Conservation (phyloP, 78 protist species). For the Dictyostelium citrinum region DNA sequence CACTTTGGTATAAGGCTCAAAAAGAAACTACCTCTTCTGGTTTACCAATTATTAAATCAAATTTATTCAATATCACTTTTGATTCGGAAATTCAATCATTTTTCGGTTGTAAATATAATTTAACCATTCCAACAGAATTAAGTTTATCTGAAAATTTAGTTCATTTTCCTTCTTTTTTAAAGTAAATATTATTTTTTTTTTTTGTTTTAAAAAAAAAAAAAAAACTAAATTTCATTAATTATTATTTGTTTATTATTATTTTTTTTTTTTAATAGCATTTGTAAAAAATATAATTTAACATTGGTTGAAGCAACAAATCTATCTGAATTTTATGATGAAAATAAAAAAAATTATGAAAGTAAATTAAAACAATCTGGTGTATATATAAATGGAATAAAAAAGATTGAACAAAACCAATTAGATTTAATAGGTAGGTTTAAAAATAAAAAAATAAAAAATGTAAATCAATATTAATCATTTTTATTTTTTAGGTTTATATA, state of each 20-base stretch:
- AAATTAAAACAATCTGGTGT: constrained; percentile 56
- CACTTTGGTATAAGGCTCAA: constrained; percentile 77
- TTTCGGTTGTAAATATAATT: constrained; percentile 49
- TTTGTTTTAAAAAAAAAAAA: constrained; percentile 1
- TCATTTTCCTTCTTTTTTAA: constrained; percentile 73
- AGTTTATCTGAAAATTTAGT: constrained; percentile 40
- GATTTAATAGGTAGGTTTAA: constrained; percentile 31
- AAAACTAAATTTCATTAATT: not conserved
- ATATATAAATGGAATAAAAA: not conserved
- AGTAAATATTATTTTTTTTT: not conserved
- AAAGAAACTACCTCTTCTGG: constrained; percentile 10
- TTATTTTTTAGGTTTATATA: not conserved
- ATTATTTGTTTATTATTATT: not conserved
- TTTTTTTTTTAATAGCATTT: not conserved
- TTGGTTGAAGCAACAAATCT: constrained; percentile 63
- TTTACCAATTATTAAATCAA: constrained; percentile 38
- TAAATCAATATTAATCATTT: not conserved
- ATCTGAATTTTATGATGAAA: constrained; percentile 63
- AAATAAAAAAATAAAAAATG: not conserved
- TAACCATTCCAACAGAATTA: constrained; percentile 12
- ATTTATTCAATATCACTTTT: constrained; percentile 40
- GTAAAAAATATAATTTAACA: constrained; percentile 44
- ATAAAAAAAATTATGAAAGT: constrained; percentile 52
- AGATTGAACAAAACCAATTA: constrained; percentile 56
- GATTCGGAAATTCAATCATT: constrained; percentile 40